phyloP scores from a whole-genome alignment of 2,329 filamentous ascomycete species.

The Pseudopithomyces chartarum region DNA sequence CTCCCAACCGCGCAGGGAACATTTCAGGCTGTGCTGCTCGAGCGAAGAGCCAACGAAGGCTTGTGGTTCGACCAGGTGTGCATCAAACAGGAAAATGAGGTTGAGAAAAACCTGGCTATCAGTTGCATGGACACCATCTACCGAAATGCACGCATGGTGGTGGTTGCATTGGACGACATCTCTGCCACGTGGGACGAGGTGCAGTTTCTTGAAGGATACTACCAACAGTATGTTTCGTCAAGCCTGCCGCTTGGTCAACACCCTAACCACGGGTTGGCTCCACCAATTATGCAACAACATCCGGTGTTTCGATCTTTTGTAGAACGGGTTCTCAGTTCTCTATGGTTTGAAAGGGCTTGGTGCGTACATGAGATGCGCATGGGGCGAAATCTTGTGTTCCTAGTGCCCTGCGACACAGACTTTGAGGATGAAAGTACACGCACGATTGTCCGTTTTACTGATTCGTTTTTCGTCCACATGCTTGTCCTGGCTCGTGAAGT shows the following conservation, averaged over 20 bases:
- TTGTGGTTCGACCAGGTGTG: conserved; percentile 54
- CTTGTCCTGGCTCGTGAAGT: conserved; percentile 41
- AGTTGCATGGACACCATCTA: conserved; percentile 51
- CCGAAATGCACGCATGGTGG: conserved; percentile 46
- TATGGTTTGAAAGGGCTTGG: conserved; percentile 53
- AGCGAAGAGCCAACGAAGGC: conserved; percentile 45
- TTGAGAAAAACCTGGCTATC: conserved; percentile 46
- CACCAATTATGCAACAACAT: conserved; percentile 39
- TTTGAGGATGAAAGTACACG: conserved; percentile 25
- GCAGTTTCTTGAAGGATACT: conserved; percentile 44
- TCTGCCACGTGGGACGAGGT: conserved; percentile 41
- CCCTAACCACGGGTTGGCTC: conserved; percentile 27
- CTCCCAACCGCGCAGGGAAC: conserved; percentile 46
- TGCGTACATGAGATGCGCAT: conserved; percentile 52
- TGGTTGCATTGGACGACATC: conserved; percentile 51
- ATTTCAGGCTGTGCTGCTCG: conserved; percentile 48
- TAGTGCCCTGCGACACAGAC: conserved; percentile 42
- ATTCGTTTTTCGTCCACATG: conserved; percentile 48
- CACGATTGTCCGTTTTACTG: conserved; percentile 46
- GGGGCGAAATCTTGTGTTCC: conserved; percentile 47
- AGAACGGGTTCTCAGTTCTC: conserved; percentile 46
- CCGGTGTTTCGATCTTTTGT: conserved; percentile 31
- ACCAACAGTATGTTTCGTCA: conserved; percentile 42
- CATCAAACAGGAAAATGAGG: conserved; percentile 48
- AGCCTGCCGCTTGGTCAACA: conserved; percentile 26